These are phyloP conservation scores for Penicillium argentinense DNA, from an alignment of 495 filamentous ascomycete species.

Conservation along the genomic window DNA sequence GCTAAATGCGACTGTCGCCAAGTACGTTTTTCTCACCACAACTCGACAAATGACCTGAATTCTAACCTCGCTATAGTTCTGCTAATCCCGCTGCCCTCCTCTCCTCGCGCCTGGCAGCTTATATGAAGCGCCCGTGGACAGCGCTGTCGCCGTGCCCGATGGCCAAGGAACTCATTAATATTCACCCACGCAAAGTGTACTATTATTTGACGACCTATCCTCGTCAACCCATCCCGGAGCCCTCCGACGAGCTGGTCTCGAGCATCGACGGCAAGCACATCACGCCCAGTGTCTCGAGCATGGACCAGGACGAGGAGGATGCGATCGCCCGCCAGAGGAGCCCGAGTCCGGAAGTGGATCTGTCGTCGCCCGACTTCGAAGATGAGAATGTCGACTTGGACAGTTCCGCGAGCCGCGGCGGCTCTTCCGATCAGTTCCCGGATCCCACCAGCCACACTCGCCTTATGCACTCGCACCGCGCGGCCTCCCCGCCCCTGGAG, in stretches of 20 bases:
- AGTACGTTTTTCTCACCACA: conserved; percentile 57
- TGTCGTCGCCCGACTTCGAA: conserved; percentile 85
- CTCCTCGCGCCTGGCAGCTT: conserved; percentile 84
- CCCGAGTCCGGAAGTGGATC: conserved; percentile 88
- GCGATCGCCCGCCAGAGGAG: conserved; percentile 68
- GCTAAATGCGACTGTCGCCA: conserved; percentile 80
- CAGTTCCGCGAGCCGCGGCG: conserved; percentile 41
- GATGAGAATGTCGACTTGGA: conserved; percentile 56
- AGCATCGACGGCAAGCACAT: conserved; percentile 54
- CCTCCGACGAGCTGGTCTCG: conserved; percentile 53
- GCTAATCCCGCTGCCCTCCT: conserved; percentile 94
- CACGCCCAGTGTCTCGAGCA: conserved; percentile 81
- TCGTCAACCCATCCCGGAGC: conserved; percentile 79
- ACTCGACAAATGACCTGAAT: background rate
- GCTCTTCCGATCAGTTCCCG: conserved; percentile 45
- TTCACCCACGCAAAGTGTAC: conserved; percentile 93
- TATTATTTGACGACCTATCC: conserved; percentile 87
- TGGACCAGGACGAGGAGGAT: conserved; percentile 69
- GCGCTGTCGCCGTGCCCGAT: conserved; percentile 80
- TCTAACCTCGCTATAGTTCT: conserved; percentile 57
- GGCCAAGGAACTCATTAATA: conserved; percentile 86
- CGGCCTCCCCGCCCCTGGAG: conserved; percentile 83
- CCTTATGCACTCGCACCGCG: conserved; percentile 63
- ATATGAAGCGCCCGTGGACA: conserved; percentile 86
- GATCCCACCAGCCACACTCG: conserved; percentile 35